phyloP scores from a whole-genome alignment of 2,329 filamentous ascomycete genomes.

The Penicillium sp. region DNA sequence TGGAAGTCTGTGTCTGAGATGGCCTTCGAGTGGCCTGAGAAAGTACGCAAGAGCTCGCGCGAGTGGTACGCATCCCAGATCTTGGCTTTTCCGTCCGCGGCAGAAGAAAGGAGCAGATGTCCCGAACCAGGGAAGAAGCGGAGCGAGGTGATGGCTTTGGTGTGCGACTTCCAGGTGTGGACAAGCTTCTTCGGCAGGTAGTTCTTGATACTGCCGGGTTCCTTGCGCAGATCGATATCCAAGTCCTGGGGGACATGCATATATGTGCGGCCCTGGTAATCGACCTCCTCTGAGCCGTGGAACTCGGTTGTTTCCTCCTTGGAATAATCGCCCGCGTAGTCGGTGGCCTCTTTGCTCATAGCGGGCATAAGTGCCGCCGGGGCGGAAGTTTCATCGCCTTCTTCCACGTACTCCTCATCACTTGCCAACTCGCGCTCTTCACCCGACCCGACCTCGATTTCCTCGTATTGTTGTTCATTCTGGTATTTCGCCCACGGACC shows the following conservation, averaged over 20 bases:
- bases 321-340: slow-evolving; percentile 55
- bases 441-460: slow-evolving; percentile 63
- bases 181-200: slow-evolving; percentile 93
- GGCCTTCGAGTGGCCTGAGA: slow-evolving; percentile 83
- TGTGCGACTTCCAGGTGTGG: slow-evolving; percentile 83
- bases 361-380: slow-evolving; percentile 48
- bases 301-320: slow-evolving; percentile 81
- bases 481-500: slow-evolving; percentile 92
- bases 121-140: slow-evolving; percentile 87
- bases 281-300: slow-evolving; percentile 76
- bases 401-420: slow-evolving; percentile 77
- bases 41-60: slow-evolving; percentile 85
- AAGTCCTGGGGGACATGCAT: slow-evolving; percentile 96
- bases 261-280: slow-evolving; percentile 94
- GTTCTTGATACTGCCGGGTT: slow-evolving; percentile 76
- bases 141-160: slow-evolving; percentile 81
- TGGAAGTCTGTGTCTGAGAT: slow-evolving; percentile 90
- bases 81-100: slow-evolving; percentile 86
- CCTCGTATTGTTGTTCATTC: slow-evolving; percentile 68
- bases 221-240: slow-evolving; percentile 80
- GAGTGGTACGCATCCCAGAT: slow-evolving; percentile 94
- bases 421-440: slow-evolving; percentile 70
- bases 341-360: slow-evolving; percentile 52
- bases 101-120: slow-evolving; percentile 84
- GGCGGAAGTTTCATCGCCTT: slow-evolving; percentile 48